Evolutionary conservation across 169 alveolate genomes (phyloP).

Genomic region (Neospora caninum): DNA sequence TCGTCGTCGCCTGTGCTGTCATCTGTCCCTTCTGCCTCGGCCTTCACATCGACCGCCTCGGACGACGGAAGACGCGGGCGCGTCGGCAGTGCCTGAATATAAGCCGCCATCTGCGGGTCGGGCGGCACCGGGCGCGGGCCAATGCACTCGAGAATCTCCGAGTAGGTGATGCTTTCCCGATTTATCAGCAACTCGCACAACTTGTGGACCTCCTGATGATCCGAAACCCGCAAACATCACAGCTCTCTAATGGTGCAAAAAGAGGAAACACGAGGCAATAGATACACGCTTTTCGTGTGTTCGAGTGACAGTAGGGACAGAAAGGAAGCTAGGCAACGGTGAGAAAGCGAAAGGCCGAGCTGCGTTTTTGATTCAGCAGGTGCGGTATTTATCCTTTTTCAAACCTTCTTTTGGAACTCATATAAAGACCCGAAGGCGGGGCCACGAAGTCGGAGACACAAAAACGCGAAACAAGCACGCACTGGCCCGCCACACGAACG

Average conservation of each 20-base stretch:
- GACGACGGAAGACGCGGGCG: not conserved
- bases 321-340: too few species aligned
- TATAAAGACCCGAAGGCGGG: too few species aligned
- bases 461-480: too few species aligned
- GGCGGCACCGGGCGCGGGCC: constrained; percentile 81
- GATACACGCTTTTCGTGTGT: too few species aligned
- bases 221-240: not conserved
- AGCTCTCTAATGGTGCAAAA: not conserved
- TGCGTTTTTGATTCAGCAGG: too few species aligned
- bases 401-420: too few species aligned
- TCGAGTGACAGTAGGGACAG: too few species aligned
- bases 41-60: not conserved
- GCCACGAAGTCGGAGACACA: too few species aligned
- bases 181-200: constrained; percentile 66
- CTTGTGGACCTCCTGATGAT: constrained; percentile 34
- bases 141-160: constrained; percentile 85
- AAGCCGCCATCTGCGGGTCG: constrained; percentile 66
- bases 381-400: too few species aligned
- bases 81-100: constrained; percentile 60
- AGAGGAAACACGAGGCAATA: too few species aligned
- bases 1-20: not conserved
- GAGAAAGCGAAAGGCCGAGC: too few species aligned
- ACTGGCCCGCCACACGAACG: too few species aligned
- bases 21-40: not conserved
- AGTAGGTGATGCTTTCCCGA: constrained; percentile 84